Evolutionary conservation across 345 rosid species (phyloP).

Genomic region (Rhizophora apiculata): DNA sequence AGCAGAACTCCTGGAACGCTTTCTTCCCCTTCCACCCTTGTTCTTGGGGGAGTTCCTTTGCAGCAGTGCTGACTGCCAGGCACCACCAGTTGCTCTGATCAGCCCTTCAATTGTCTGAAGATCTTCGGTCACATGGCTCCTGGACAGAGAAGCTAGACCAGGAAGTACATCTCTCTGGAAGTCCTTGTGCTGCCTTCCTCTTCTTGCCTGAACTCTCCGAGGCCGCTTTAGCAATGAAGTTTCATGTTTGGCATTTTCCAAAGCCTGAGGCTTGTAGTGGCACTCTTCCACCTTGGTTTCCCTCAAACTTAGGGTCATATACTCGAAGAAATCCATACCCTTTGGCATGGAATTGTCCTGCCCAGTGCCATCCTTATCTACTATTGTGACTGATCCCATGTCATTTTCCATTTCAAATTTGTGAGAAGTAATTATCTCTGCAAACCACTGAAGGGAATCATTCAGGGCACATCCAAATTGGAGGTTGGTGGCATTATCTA

Average conservation of each 20-base stretch:
- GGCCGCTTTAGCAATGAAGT: conserved; percentile 39
- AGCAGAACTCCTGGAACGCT: conserved; percentile 13
- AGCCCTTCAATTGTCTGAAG: conserved; percentile 66
- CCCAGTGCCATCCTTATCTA: conserved; percentile 10
- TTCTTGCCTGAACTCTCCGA: conserved; percentile 60
- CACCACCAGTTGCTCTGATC: conserved; percentile 58
- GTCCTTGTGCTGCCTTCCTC: conserved; percentile 70
- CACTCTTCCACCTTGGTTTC: conserved; percentile 46
- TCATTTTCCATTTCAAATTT: conserved; percentile 22
- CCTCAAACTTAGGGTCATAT: conserved; percentile 55
- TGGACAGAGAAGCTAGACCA: conserved; percentile 51
- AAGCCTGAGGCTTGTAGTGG: conserved; percentile 35
- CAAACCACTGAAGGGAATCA: conserved; percentile 62
- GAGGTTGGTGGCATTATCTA: conserved; percentile 4
- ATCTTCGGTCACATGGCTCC: conserved; percentile 67
- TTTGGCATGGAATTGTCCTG: conserved; percentile 13
- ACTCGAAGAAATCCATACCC: conserved; percentile 61
- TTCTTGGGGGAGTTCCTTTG: conserved; percentile 38
- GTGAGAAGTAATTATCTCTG: conserved; percentile 38
- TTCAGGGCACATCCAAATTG: conserved; percentile 18
- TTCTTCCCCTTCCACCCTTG: conserved; percentile 49
- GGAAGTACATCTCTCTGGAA: conserved; percentile 79
- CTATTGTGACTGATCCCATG: neutral
- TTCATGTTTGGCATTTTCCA: conserved; percentile 37
- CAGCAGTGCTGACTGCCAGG: conserved; percentile 47